Conservation (phyloP, 2,329 filamentous ascomycete species). For the Hymenoscyphus linearis region DNA sequence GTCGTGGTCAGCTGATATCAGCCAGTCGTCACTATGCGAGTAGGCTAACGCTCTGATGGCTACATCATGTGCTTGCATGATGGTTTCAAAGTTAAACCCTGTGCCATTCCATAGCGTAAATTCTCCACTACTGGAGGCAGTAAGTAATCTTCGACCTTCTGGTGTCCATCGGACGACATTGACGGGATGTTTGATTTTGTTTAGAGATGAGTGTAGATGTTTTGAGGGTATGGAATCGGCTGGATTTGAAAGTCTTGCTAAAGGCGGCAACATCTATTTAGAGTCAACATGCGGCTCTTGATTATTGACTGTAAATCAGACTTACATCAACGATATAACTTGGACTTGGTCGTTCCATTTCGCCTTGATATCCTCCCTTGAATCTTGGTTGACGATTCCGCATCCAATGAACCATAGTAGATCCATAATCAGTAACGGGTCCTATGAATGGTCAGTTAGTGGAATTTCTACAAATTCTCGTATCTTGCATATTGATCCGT, state of each 20-base stretch:
- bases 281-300: conserved; percentile 11
- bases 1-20: conserved; percentile 91
- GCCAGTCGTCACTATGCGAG: conserved; percentile 94
- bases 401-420: conserved; percentile 88
- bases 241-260: conserved; percentile 66
- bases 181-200: conserved; percentile 96
- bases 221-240: conserved; percentile 90
- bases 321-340: conserved; percentile 84
- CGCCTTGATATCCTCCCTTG: conserved; percentile 64
- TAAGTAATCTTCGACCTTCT: conserved; percentile 84
- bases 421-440: conserved; percentile 88
- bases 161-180: conserved; percentile 98
- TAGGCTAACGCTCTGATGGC: conserved; percentile 80
- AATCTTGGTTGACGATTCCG: conserved; percentile 73
- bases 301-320: neutral
- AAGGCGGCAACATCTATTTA: conserved; percentile 75
- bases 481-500: neutral
- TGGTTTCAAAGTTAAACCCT: conserved; percentile 98
- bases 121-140: conserved; percentile 91
- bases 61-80: conserved; percentile 94
- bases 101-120: conserved; percentile 99
- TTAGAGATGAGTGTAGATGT: conserved; percentile 94
- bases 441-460: conserved; percentile 44
- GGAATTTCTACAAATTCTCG: neutral
- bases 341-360: conserved; percentile 76